These are phyloP conservation scores for Tolypocladium sp. DNA, from an alignment of 2,329 filamentous ascomycete genomes.

Conservation along the genomic window DNA sequence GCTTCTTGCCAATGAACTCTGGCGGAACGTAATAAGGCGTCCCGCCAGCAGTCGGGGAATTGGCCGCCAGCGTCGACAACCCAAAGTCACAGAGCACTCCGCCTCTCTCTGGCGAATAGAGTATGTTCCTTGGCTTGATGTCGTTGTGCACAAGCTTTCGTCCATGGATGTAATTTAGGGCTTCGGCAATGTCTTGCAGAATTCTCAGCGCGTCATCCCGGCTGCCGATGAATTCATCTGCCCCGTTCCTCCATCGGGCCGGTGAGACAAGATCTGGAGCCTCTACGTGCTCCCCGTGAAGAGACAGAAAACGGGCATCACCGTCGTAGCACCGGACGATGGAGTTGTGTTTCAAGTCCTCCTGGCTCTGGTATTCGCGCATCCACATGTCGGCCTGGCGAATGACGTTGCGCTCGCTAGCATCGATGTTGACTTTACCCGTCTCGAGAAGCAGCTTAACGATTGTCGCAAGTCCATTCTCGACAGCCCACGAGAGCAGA, in stretches of 20 bases:
- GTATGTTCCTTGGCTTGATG: conserved; percentile 53
- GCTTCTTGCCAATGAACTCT: conserved; percentile 47
- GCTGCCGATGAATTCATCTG: conserved; percentile 40
- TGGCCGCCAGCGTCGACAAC: conserved; percentile 38
- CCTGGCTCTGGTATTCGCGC: conserved; percentile 47
- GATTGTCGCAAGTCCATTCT: too few relatives aligned
- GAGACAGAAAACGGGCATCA: conserved; percentile 48
- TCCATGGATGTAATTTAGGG: conserved; percentile 46
- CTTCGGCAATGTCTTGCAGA: conserved; percentile 42
- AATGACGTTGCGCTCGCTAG: conserved; percentile 48
- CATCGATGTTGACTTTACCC: too few relatives aligned
- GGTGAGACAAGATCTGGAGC: conserved; percentile 42
- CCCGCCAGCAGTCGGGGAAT: conserved; percentile 40
- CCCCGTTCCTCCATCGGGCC: conserved; percentile 37
- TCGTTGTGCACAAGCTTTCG: conserved; percentile 50
- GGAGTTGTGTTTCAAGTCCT: conserved; percentile 44
- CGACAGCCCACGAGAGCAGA: too few relatives aligned
- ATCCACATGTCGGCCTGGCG: conserved; percentile 52
- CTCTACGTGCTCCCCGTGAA: conserved; percentile 54
- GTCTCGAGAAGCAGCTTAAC: too few relatives aligned
- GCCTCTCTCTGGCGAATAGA: conserved; percentile 49
- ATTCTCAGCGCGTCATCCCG: conserved; percentile 42
- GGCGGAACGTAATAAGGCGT: conserved; percentile 55
- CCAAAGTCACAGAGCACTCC: conserved; percentile 54
- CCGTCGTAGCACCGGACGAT: conserved; percentile 51